Conservation (phyloP, 768 basidiomycete species). For the Boletus vinaceobasis region DNA sequence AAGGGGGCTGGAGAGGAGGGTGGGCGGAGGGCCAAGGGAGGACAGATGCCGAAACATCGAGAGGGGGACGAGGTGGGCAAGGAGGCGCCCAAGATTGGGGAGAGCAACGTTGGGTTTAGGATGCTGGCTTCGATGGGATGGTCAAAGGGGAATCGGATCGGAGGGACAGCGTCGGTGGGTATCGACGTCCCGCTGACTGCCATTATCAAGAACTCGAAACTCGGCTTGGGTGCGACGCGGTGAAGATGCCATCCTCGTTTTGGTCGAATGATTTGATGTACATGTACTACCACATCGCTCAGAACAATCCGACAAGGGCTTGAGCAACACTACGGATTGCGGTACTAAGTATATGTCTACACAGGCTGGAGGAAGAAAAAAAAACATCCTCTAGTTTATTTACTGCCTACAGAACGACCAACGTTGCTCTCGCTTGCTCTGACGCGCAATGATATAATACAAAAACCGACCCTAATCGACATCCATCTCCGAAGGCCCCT, state of each 20-base stretch:
- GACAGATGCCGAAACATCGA: conserved; percentile 48
- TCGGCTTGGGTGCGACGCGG: conserved; percentile 69
- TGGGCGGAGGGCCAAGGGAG: conserved; percentile 5
- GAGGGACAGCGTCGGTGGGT: conserved; percentile 51
- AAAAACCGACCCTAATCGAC: conserved; percentile 53
- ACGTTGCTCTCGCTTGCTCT: background rate
- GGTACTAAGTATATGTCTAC: conserved; percentile 17
- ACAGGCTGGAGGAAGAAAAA: background rate
- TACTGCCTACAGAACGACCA: background rate
- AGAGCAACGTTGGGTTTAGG: conserved; percentile 80
- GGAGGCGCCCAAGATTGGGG: conserved; percentile 79
- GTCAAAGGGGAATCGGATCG: conserved; percentile 79
- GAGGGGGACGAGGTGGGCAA: conserved; percentile 91
- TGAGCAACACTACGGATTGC: conserved; percentile 4
- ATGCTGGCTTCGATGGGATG: conserved; percentile 92
- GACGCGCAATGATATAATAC: too few relatives aligned
- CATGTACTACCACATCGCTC: background rate
- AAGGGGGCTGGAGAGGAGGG: background rate
- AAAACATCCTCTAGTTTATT: background rate
- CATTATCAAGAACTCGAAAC: conserved; percentile 81
- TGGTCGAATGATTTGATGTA: background rate
- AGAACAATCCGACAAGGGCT: background rate
- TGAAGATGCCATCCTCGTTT: background rate
- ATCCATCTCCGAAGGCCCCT: conserved; percentile 75
- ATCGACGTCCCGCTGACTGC: conserved; percentile 76